A percentile compares a stretch with the other conserved stretches of the same genome.
These are phyloP conservation scores for Sherardia arvensis DNA, from an alignment of 257 asterid species.

Conservation along the genomic window DNA sequence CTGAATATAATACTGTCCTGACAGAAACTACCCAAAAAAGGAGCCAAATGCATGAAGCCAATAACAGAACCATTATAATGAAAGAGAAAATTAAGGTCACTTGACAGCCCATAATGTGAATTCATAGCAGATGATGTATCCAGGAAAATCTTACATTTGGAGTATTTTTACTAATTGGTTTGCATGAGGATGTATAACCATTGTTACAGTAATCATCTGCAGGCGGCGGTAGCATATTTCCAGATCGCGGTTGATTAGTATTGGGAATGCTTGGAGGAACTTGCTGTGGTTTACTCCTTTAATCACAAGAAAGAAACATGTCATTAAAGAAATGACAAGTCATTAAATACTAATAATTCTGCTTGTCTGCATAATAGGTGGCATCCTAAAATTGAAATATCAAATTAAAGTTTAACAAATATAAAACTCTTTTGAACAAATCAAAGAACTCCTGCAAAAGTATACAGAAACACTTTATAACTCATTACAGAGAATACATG, in stretches of 20 bases:
- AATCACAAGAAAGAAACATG: slow-evolving; percentile 34
- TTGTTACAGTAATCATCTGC: slow-evolving; percentile 66
- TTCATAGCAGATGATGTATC: neutral
- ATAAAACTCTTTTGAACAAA: neutral
- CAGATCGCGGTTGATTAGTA: slow-evolving; percentile 60
- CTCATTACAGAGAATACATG: no score
- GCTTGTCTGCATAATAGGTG: no score
- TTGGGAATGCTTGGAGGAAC: slow-evolving; percentile 58
- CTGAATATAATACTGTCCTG: neutral
- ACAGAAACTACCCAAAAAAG: neutral
- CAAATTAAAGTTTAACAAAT: neutral
- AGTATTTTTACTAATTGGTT: slow-evolving; percentile 46
- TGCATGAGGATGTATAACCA: slow-evolving; percentile 43
- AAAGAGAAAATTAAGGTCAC: no score
- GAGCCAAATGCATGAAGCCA: neutral
- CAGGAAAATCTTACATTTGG: slow-evolving; percentile 54
- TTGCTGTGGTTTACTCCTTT: slow-evolving; percentile 78
- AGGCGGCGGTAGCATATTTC: slow-evolving; percentile 79
- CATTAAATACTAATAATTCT: no score
- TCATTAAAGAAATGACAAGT: neutral
- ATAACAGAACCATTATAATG: neutral
- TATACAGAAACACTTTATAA: neutral
- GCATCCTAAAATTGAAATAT: no score
- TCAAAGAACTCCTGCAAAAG: neutral
- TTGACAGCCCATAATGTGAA: neutral